These are phyloP conservation scores for Lizonia empirigonia DNA, from an alignment of 2,329 filamentous ascomycete genomes.

Conservation along the genomic window DNA sequence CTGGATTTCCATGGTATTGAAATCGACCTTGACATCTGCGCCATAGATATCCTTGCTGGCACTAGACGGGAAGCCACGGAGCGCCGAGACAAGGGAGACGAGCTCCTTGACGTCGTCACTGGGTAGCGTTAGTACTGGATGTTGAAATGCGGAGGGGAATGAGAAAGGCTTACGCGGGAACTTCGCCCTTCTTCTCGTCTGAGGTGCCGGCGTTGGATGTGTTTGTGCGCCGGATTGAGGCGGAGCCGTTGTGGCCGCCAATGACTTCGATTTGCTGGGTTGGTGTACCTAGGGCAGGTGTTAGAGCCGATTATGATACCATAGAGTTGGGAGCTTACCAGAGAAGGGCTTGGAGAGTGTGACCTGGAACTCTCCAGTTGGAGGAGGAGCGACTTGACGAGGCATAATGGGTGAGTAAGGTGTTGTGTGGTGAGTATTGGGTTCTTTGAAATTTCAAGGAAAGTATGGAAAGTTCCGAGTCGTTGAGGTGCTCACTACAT, in stretches of 20 bases:
- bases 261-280: constrained; percentile 48
- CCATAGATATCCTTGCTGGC: constrained; percentile 50
- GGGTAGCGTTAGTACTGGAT: background rate
- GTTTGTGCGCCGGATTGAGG: constrained; percentile 41
- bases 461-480: background rate
- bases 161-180: constrained; percentile 32
- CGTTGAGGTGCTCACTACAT: background rate
- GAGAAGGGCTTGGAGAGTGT: constrained; percentile 29
- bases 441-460: background rate
- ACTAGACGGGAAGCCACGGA: constrained; percentile 51
- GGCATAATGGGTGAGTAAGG: constrained; percentile 24
- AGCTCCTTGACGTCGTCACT: constrained; percentile 51
- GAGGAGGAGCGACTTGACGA: constrained; percentile 68
- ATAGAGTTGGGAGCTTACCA: constrained; percentile 22
- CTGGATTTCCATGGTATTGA: constrained; percentile 52
- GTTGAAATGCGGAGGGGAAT: background rate
- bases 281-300: constrained; percentile 23
- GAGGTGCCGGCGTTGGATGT: constrained; percentile 40
- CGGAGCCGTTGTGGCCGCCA: constrained; percentile 50
- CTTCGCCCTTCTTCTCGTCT: constrained; percentile 48
- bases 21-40: constrained; percentile 47
- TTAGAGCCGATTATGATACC: constrained; percentile 20
- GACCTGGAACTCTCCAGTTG: constrained; percentile 81
- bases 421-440: background rate
- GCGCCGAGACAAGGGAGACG: constrained; percentile 43